These are phyloP conservation scores for Cryptococcus neoformans DNA, from an alignment of 1,284 basidiomycete species.

Conservation along the genomic window DNA sequence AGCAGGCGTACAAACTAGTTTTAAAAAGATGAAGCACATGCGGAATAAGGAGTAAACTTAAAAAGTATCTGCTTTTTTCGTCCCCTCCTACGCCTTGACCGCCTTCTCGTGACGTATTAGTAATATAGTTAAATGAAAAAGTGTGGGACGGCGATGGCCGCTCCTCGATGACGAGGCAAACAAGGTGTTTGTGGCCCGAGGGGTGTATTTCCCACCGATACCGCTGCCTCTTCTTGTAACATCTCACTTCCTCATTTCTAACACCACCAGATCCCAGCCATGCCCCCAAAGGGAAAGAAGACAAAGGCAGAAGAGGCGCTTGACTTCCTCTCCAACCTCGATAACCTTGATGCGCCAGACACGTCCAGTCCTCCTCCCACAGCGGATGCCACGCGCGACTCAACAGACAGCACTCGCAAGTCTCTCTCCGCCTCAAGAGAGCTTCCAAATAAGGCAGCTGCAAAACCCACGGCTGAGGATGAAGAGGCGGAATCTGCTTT, in stretches of 20 bases:
- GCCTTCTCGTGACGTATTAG: no score
- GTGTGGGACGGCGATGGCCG: no score
- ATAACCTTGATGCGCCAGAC: constrained; percentile 58
- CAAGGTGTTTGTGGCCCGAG: no score
- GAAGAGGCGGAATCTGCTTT: constrained; percentile 57
- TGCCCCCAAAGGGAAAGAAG: constrained; percentile 48
- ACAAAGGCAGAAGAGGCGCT: constrained; percentile 86
- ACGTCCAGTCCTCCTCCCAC: constrained; percentile 4
- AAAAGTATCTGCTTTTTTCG: no score
- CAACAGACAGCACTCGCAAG: constrained; percentile 15
- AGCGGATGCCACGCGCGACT: constrained; percentile 6
- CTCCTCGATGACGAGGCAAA: no score
- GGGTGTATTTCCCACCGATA: background rate
- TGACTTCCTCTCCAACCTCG: constrained; percentile 84
- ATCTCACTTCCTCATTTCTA: background rate
- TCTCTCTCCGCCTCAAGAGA: constrained; percentile 8
- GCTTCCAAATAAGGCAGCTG: constrained; percentile 4
- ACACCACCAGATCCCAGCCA: constrained; percentile 4
- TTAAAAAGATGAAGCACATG: no score
- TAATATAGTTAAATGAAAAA: no score
- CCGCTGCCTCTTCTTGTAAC: background rate
- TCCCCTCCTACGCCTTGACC: no score
- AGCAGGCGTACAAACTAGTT: no score
- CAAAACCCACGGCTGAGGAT: constrained; percentile 53
- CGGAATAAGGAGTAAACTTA: no score